A percentile compares a stretch with the other conserved stretches of the same genome.
Conservation (phyloP, 495 filamentous ascomycete genomes). For the Talaromyces ruber region DNA sequence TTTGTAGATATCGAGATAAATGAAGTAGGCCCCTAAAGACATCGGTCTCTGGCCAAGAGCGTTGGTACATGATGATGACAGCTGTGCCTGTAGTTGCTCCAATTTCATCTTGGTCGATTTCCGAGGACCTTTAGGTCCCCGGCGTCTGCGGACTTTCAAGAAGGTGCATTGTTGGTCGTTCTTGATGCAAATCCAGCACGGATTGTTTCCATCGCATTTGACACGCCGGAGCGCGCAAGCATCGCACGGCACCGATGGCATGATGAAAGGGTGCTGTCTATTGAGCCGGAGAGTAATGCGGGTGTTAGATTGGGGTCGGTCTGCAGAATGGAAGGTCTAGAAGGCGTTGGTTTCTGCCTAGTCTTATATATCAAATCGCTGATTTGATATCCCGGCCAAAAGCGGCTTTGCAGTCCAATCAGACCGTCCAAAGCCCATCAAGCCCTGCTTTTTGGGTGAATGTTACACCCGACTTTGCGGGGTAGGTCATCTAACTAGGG, state of each 20-base stretch:
- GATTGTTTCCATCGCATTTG: constrained; percentile 13
- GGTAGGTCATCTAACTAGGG: neutral
- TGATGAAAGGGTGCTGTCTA: neutral
- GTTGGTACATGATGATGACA: neutral
- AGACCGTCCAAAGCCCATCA: neutral
- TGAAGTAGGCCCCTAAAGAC: constrained; percentile 6
- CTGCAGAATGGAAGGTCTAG: neutral
- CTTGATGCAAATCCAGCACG: constrained; percentile 9
- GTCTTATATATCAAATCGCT: neutral
- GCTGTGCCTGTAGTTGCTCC: constrained; percentile 7
- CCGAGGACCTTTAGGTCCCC: constrained; percentile 12
- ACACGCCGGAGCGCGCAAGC: constrained; percentile 12
- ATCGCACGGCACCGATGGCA: constrained; percentile 9
- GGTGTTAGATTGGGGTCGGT: neutral
- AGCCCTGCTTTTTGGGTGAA: neutral
- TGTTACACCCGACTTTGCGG: neutral
- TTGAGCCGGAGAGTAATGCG: neutral
- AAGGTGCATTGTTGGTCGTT: constrained; percentile 11
- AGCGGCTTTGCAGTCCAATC: neutral
- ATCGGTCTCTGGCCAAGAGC: neutral
- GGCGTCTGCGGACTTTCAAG: constrained; percentile 11
- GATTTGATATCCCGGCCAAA: neutral
- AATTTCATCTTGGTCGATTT: constrained; percentile 9
- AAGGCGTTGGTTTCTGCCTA: neutral
- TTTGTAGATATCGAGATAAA: constrained; percentile 10